Conservation (phyloP, 257 asterid species). For the Nyctanthes arbortristis region DNA sequence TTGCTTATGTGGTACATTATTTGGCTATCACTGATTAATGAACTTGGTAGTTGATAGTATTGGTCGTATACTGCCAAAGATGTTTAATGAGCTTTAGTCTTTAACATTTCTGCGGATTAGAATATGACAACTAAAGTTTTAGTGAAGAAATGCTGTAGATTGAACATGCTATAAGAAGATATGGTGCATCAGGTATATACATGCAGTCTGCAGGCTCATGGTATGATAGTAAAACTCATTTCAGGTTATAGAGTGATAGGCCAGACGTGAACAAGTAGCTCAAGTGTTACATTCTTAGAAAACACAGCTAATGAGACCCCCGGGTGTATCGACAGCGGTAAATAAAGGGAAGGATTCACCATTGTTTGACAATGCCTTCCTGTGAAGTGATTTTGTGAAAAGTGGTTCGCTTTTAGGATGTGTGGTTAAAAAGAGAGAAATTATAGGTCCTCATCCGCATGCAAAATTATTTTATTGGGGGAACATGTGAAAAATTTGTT, state of each 20-base stretch:
- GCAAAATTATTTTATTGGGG: too few relatives aligned
- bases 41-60: constrained; percentile 20
- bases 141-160: too few relatives aligned
- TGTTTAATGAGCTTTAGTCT: constrained; percentile 18
- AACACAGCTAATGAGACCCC: neutral
- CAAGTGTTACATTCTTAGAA: neutral
- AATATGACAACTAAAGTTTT: constrained; percentile 11
- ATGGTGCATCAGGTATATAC: neutral
- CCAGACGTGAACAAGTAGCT: neutral
- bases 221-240: neutral
- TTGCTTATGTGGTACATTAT: constrained; percentile 16
- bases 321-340: neutral
- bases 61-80: constrained; percentile 17
- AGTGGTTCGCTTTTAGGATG: too few relatives aligned
- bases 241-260: neutral
- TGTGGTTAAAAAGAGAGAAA: too few relatives aligned
- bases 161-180: neutral
- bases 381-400: too few relatives aligned
- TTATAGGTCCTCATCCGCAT: too few relatives aligned
- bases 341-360: neutral
- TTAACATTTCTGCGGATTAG: neutral
- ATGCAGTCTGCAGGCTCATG: neutral
- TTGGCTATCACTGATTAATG: neutral
- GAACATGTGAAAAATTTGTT: too few relatives aligned
- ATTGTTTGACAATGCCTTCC: too few relatives aligned